Base-by-base conservation (phyloP, 352 stramenopile genomes). In the Globisporangium ultimum region DNA sequence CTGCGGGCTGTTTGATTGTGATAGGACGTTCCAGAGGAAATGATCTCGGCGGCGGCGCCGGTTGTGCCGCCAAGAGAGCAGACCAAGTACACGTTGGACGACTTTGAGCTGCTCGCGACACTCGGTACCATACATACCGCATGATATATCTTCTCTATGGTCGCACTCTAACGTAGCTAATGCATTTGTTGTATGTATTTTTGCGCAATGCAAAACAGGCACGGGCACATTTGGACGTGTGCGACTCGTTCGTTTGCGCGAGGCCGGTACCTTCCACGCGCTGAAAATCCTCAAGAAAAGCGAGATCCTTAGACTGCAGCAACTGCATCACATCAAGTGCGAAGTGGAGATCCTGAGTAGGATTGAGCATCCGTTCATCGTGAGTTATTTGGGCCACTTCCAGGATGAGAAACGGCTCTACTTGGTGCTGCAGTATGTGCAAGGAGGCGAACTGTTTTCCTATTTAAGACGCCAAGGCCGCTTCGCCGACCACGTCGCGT, bases 201-300 rank as follows among this genome's bases (percentile, higher is more conserved):
- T 1, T 17, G 5, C n/a, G 4, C 22, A 22, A 3, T 38, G 34
- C 0, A 15, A 50, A 7, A 40, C 55, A 82, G 83, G 84, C 11
- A 96, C 88, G 9, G 90, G 90, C 24, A 97, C 90, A 3, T 97
- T 97, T 64, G 89, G 89, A 3, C 78, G 89, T 28, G 90, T 97
- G 42, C 77, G 87, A 3, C 74, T 97, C 6, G 88, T 95, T 48
- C 75, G 89, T 20, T 67, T 89, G 28, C 84, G 84, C 21, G 64
- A 71, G 17, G 74, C 63, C 7, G 77, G 76, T 0, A 73, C 70
- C 1, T 94, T 80, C 55, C 88, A 93, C 55, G 90, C 90, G 6
- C 74, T 97, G 21, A 97, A 97, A 62, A 97, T 97, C 64, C 71
- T 97, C 14, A 97, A 97, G 66, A 98, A 98, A 70, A 86, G 77